Evolutionary conservation across 495 filamentous ascomycete genomes (phyloP), one percentile per base, ranked within the genome.

Genomic region (Penicillium ochrochloron): DNA sequence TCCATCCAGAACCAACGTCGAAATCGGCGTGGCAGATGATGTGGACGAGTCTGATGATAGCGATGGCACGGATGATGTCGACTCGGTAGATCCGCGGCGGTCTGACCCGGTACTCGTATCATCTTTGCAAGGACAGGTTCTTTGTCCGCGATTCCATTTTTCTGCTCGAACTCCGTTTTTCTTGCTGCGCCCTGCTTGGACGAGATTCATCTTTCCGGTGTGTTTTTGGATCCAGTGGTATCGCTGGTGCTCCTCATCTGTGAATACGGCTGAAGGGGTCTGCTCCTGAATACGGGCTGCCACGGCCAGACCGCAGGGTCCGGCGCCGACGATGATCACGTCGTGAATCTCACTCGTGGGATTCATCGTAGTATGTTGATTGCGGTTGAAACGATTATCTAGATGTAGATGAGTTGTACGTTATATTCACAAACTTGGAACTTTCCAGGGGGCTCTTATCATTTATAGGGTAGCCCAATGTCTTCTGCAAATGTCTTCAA

Each of bases 211-310:
- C 25, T 73, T 69, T 0, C 78, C 77, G 17, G 75, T 75, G 64
- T 88, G 81, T 61, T 81, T 84, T 56, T 78, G 80, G 58, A 89
- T 86, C 86, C 86, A 89, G 69, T 88, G 84, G 69, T 87, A 89
- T 11, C 86, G 81, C 56, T 84, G 81, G 66, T 90, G 87, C 65
- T 89, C 87, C 60, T 86, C 84, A 70, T 89, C 88, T 3, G 87
- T 88, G 75, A 89, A 89, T 41, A 88, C 80, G 14, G 86, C 85
- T 0, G 85, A 88, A 9, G 86, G 86, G 2, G 86, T 88, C 57
- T 78, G 77, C 76, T 89, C 86, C 46, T 76, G 80, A 1, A 90
- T 75, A 5, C 86, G 81, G 4, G 86, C 83, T 9, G 87, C 86
- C 34, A 85, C 82, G 33, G 83, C 85, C 15, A 89, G 83, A 21